phyloP scores from a whole-genome alignment of 2,329 filamentous ascomycete genomes.

The Tricladium varicosporioides region DNA sequence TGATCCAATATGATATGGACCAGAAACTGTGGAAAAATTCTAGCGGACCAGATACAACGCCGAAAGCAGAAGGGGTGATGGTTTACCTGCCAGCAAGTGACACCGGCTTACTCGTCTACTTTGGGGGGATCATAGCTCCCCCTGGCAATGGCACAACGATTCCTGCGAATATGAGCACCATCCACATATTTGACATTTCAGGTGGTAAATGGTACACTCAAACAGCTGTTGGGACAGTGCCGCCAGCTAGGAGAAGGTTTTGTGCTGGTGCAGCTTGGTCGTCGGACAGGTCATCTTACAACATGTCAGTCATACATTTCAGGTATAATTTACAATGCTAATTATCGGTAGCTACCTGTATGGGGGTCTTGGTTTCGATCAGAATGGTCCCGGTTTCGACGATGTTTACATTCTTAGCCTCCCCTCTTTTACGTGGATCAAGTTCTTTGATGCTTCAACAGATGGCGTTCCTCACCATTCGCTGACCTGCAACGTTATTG shows the following conservation, averaged over 20 bases:
- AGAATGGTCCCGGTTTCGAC: conserved; percentile 51
- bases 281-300: conserved; percentile 59
- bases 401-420: conserved; percentile 62
- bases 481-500: conserved; percentile 56
- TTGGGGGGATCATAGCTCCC: conserved; percentile 55
- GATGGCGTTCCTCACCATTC: conserved; percentile 50
- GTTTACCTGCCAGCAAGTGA: conserved; percentile 59
- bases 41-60: conserved; percentile 49
- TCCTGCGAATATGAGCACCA: conserved; percentile 46
- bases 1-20: conserved; percentile 58
- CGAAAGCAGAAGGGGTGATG: conserved; percentile 59
- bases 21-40: conserved; percentile 49
- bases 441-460: conserved; percentile 41
- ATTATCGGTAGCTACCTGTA: conserved; percentile 53
- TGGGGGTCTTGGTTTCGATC: conserved; percentile 52
- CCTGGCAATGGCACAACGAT: conserved; percentile 43
- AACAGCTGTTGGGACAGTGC: conserved; percentile 51
- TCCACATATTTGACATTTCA: conserved; percentile 59
- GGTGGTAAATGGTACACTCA: conserved; percentile 60
- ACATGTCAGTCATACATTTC: conserved; percentile 48
- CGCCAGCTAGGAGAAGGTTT: conserved; percentile 53
- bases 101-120: conserved; percentile 57
- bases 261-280: conserved; percentile 61
- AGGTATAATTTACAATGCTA: conserved; percentile 3
- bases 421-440: conserved; percentile 63